These are phyloP conservation scores for Metarhizium sp. DNA, from an alignment of 2,329 filamentous ascomycete species.

Conservation along the genomic window DNA sequence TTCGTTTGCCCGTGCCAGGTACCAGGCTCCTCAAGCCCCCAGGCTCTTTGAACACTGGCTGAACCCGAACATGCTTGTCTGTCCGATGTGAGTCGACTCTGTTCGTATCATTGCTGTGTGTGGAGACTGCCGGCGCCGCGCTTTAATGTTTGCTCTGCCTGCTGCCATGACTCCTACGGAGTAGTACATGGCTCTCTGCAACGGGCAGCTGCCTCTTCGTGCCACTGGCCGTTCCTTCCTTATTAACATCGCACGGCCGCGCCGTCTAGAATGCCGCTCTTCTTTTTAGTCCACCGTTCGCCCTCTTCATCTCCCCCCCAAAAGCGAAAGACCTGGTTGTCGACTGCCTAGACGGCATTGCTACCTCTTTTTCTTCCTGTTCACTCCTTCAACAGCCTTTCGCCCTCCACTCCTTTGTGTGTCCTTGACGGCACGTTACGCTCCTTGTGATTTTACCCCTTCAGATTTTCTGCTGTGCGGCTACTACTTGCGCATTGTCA, in stretches of 20 bases:
- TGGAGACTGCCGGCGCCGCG: no score
- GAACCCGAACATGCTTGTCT: not conserved
- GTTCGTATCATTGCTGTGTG: not conserved
- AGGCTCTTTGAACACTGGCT: not conserved
- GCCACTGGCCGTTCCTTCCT: slow-evolving; percentile 1
- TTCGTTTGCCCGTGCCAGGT: no score
- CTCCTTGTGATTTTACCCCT: slow-evolving; percentile 2
- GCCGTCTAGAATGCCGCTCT: not conserved
- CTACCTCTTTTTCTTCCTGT: slow-evolving; percentile 1
- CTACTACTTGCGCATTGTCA: not conserved
- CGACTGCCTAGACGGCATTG: slow-evolving; percentile 7
- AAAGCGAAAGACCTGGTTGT: slow-evolving; percentile 7
- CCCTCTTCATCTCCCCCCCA: not conserved
- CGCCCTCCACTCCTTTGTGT: not conserved
- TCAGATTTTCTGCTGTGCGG: not conserved
- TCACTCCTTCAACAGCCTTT: slow-evolving; percentile 1
- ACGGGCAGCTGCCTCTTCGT: not conserved
- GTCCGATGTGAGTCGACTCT: not conserved
- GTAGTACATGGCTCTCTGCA: no score
- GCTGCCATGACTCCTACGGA: no score
- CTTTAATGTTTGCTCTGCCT: no score
- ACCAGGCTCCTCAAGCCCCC: no score
- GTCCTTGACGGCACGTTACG: slow-evolving; percentile 8
- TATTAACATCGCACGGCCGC: slow-evolving; percentile 2
- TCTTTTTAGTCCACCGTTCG: not conserved